Evolutionary conservation across 139 green algal genomes (phyloP), one percentile per base, ranked within the genome.

Genomic region (Coccomyxa sp.): DNA sequence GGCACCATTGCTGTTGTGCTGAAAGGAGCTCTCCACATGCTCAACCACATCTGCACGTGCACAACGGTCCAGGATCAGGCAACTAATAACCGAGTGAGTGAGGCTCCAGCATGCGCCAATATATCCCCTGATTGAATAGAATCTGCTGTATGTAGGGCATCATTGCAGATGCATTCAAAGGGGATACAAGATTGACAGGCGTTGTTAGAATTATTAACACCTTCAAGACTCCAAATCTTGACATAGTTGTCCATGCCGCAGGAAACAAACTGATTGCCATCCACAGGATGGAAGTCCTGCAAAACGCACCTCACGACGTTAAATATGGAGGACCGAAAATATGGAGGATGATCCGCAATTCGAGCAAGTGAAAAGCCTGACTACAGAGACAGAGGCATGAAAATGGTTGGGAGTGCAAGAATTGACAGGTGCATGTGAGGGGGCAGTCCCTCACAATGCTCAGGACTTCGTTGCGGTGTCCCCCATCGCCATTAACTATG

Each of bases 381-480:
- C 30, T 28, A 51, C 38, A 59, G 1, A 76, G 28, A 25, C 58
- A 82, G 21, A 0, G 28, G 11, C 13, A 76, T 21, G 17, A 57
- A 58, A 58, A 16, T 77, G 79, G 25, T 18, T 38, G 74, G n/a
- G 1, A 45, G 74, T 28, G 28, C 51, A 12, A 58, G 11, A 28
- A 63, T 63, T 60, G 31, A 79, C 15, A n/a, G 31, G 16, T 31
- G 32, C 77, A 31, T 81, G 27, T 81, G 77, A n/a, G 13, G 68
- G 18, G 59, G 14, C 31, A 67, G 74, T 16, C 23, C 21, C 75
- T 82, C 38, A 90, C 90, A 85, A 95, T 79, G 63, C 81, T 91
- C 32, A 97, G 88, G 21, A 97, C 92, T 79, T 96, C 94, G 32
- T 92, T 93, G 66, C 71, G 85, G 84, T 97, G 94, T 18, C 89